A percentile compares a stretch with the other conserved stretches of the same genome.
These are phyloP conservation scores for Evansstolkia leycettana DNA, from an alignment of 495 filamentous ascomycete species.

Conservation along the genomic window DNA sequence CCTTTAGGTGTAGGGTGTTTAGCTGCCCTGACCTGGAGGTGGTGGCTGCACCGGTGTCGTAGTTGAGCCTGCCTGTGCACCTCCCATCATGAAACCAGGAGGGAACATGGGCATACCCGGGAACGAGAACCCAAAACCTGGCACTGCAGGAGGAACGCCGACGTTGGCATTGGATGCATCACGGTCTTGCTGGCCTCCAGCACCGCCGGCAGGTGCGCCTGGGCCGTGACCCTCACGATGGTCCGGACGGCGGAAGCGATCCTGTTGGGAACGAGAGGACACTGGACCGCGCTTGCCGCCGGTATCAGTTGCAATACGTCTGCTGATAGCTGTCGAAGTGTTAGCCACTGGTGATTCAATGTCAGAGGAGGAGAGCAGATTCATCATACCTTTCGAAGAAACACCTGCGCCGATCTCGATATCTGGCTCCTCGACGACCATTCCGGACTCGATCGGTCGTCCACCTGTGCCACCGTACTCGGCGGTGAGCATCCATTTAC, in stretches of 20 bases:
- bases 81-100: slow-evolving; percentile 48
- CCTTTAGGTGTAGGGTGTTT: slow-evolving; percentile 6
- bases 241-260: slow-evolving; percentile 29
- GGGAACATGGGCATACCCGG: slow-evolving; percentile 60
- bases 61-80: slow-evolving; percentile 20
- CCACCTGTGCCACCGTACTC: slow-evolving; percentile 91
- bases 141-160: slow-evolving; percentile 49
- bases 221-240: slow-evolving; percentile 16
- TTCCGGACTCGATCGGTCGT: slow-evolving; percentile 61
- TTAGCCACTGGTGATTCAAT: neutral
- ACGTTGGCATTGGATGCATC: slow-evolving; percentile 36
- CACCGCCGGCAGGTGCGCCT: slow-evolving; percentile 7
- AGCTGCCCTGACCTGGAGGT: slow-evolving; percentile 32
- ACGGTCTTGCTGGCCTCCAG: slow-evolving; percentile 14
- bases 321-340: slow-evolving; percentile 51
- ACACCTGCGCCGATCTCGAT: slow-evolving; percentile 97
- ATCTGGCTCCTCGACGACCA: slow-evolving; percentile 93
- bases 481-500: slow-evolving; percentile 93
- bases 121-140: slow-evolving; percentile 54
- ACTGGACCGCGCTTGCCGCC: slow-evolving; percentile 62
- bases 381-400: slow-evolving; percentile 67
- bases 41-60: slow-evolving; percentile 29
- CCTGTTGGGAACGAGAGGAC: slow-evolving; percentile 45
- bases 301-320: slow-evolving; percentile 69
- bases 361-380: neutral